Base-by-base conservation (phyloP, 1,284 basidiomycete genomes). In the Trichosporon faecale region DNA sequence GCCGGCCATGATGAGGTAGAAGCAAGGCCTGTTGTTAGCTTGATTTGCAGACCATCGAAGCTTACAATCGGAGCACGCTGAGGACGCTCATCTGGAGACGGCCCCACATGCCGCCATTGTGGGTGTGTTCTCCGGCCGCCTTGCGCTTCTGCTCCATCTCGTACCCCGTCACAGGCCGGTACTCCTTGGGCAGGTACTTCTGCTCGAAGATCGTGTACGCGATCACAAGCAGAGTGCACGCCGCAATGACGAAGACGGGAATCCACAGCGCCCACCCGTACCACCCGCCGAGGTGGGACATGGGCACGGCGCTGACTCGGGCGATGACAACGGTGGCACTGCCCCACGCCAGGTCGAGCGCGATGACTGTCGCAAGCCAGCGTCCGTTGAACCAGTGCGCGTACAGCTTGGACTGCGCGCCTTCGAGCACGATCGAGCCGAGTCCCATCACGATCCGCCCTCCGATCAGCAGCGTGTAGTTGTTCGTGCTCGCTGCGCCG, bases 191-290 rank as follows among this genome's bases (percentile, higher is more conserved):
- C 16, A 80, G 70, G 27, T 66, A n/a, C 9, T 63, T 16, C 78
- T 70, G 72, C 73, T 79, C 79, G 66, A 77, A 76, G 35, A 77
- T 12, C 14, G 76, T 74, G 70, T 82, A 80, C 52, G 64, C 73
- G 46, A 74, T 40, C 65, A 78, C 78, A 65, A 68, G 66, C 7
- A 60, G 7, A 3, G 60, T 63, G 61, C 66, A 66, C 35, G 44
- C 27, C 18, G 21, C n/a, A 49, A 25, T 64, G 5, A 37, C 49
- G 33, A 68, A 60, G 29, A 40, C 23, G 5, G 66, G 74, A 40
- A 70, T 74, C 78, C 82, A 81, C 66, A 84, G 77, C 1, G 76
- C 73, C 78, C 79, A 82, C 31, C 77, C 78, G 71, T 75, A 80
- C 70, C 70, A 73, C 2, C 77, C 80, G 11, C 77, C 81, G 2